A percentile compares a stretch with the other conserved stretches of the same genome.
These are phyloP conservation scores for Papiliotrema nemorosa DNA, from an alignment of 1,284 basidiomycete genomes.

Conservation along the genomic window DNA sequence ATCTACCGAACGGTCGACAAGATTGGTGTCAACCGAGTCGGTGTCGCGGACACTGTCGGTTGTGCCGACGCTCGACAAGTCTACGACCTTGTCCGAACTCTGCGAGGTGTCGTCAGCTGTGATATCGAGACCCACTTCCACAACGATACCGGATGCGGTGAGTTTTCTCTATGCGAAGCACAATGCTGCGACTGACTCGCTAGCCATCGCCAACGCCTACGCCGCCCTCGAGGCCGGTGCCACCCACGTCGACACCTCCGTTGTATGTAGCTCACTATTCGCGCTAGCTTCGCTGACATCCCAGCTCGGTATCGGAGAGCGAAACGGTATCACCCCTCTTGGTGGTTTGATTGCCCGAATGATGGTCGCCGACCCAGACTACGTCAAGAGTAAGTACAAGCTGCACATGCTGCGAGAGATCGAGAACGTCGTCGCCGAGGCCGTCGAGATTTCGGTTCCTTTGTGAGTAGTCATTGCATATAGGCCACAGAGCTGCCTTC, in stretches of 20 bases:
- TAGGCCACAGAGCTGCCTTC: not conserved
- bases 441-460: conserved; percentile 95
- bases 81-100: conserved; percentile 94
- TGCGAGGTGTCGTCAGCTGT: conserved; percentile 90
- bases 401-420: conserved; percentile 95
- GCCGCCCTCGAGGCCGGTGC: conserved; percentile 98
- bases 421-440: conserved; percentile 98
- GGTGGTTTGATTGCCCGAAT: conserved; percentile 96
- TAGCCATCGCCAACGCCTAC: conserved; percentile 98
- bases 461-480: conserved; percentile 53
- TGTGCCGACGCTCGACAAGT: conserved; percentile 99
- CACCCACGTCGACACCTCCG: conserved; percentile 94
- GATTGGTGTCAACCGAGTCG: conserved; percentile 98
- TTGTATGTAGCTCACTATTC: conserved; percentile 52
- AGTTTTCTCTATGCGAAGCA: conserved; percentile 45
- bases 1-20: conserved; percentile 99
- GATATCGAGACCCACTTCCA: conserved; percentile 99
- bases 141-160: conserved; percentile 89
- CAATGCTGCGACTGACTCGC: not conserved
- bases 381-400: conserved; percentile 99
- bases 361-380: conserved; percentile 87
- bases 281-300: not conserved
- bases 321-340: conserved; percentile 97
- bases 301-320: conserved; percentile 91
- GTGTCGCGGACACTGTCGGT: conserved; percentile 98